phyloP scores from a whole-genome alignment of 768 basidiomycete species.

The Phaeotremella fagi region DNA sequence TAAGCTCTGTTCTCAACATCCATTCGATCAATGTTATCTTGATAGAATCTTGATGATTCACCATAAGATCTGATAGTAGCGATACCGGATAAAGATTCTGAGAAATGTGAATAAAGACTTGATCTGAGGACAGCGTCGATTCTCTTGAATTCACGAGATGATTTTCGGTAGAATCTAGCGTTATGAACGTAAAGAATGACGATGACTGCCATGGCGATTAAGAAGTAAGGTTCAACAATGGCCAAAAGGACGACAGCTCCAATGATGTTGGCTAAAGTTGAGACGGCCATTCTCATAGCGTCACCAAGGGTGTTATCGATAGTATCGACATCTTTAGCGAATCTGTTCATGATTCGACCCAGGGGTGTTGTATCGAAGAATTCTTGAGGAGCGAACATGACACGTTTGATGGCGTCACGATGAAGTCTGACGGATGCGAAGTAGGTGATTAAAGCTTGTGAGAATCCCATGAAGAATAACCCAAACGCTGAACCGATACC shows the following conservation, averaged over 20 bases:
- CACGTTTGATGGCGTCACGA: constrained; percentile 35
- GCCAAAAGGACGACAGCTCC: constrained; percentile 72
- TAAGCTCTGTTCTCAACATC: constrained; percentile 82
- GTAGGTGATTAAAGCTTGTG: constrained; percentile 62
- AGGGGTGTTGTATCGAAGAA: constrained; percentile 69
- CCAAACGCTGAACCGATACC: constrained; percentile 67
- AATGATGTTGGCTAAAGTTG: constrained; percentile 61
- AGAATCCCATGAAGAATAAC: constrained; percentile 63
- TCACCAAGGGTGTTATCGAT: constrained; percentile 46
- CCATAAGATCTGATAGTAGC: constrained; percentile 85
- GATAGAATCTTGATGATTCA: constrained; percentile 67
- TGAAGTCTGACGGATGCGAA: constrained; percentile 71
- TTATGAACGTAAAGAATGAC: constrained; percentile 62
- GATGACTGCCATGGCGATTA: constrained; percentile 65
- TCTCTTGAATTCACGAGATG: constrained; percentile 76
- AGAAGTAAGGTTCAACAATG: constrained; percentile 71
- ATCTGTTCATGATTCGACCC: constrained; percentile 48
- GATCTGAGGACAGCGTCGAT: constrained; percentile 77
- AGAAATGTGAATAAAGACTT: constrained; percentile 84
- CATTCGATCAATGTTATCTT: constrained; percentile 68
- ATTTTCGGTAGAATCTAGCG: constrained; percentile 76
- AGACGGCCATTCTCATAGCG: constrained; percentile 51
- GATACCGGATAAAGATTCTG: constrained; percentile 79
- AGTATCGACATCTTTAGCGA: constrained; percentile 48
- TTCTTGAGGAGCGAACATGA: constrained; percentile 76